Evolutionary conservation across 2,329 filamentous ascomycete species (phyloP), one percentile per base, ranked within the genome.

Genomic region (Colletotrichum lentis): DNA sequence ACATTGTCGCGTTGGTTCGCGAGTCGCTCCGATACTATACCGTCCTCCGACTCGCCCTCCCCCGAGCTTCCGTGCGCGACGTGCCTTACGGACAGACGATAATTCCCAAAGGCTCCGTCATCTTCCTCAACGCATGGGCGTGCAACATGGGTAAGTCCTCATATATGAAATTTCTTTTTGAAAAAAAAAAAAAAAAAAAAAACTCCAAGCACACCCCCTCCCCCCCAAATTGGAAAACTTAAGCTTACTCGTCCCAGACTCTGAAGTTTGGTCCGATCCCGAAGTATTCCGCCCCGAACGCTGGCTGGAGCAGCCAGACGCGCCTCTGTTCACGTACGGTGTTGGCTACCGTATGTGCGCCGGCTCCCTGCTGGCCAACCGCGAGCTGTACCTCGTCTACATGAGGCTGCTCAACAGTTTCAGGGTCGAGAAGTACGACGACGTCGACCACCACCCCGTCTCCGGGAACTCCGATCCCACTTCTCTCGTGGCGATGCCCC

Each of bases 321-420:
- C 86, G 4, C 88, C 88, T 1, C 76, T 90, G 14, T 90, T 90
- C 75, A 89, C 87, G 0, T 90, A 90, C 66, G 88, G 88, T 0
- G 79, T 90, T 11, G 88, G 88, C 1, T 90, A 90, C 71, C 84
- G 88, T 46, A 91, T 91, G 88, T 91, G 89, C 69, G 87, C 88
- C 0, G 88, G 88, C 44, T 87, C 83, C 1, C 73, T 88, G 46
- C 80, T 90, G 2, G 88, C 88, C 12, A 90, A 90, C 72, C 81
- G 88, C 2, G 88, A 91, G 73, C 79, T 91, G 20, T 91, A 91
- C 69, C 80, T 90, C 11, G 81, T 88, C 12, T 90, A 88, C 73
- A 82, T 90, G 77, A 82, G 88, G 37, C 84, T 88, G 70, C 77
- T 91, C 31, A 87, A 84, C 74, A 85, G 85, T 72, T 90, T 90